Evolutionary conservation across 2,329 filamentous ascomycete species (phyloP).

Genomic region (Aspergillus calidoustus): DNA sequence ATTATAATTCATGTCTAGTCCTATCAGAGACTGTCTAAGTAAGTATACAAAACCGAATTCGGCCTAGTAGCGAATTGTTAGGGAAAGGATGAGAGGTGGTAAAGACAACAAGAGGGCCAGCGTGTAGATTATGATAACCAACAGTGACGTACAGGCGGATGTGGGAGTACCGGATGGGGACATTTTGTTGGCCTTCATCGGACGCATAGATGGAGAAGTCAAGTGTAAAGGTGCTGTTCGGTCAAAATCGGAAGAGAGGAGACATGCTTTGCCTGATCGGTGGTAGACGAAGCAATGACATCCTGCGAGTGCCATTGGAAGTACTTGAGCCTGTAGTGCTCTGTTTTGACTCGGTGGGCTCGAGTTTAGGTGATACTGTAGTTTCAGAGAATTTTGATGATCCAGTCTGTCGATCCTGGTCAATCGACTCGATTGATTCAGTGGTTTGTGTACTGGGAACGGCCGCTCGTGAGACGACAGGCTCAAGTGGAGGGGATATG

Average conservation of each 20-base stretch:
- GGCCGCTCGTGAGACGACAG: conserved; percentile 18
- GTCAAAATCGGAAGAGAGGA: conserved; percentile 21
- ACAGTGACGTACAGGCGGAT: background rate
- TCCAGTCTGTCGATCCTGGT: background rate
- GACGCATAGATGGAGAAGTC: background rate
- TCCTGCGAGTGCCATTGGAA: background rate
- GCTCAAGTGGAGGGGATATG: conserved; percentile 19
- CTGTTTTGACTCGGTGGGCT: background rate
- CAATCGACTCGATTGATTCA: background rate
- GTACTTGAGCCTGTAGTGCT: background rate
- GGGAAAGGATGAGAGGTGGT: background rate
- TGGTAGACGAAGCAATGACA: conserved; percentile 19
- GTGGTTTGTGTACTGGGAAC: conserved; percentile 4
- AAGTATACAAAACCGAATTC: background rate
- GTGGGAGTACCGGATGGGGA: background rate
- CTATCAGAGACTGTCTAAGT: background rate
- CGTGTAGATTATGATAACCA: background rate
- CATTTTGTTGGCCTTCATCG: background rate
- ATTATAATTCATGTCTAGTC: background rate
- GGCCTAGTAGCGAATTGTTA: background rate
- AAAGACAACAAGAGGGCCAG: background rate
- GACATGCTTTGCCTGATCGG: conserved; percentile 22
- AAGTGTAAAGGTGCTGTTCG: background rate
- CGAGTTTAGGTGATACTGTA: background rate
- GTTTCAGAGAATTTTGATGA: background rate